A percentile compares a stretch with the other conserved stretches of the same genome.
phyloP scores from a whole-genome alignment of 768 basidiomycete genomes.

The Tremella yokohamensis region DNA sequence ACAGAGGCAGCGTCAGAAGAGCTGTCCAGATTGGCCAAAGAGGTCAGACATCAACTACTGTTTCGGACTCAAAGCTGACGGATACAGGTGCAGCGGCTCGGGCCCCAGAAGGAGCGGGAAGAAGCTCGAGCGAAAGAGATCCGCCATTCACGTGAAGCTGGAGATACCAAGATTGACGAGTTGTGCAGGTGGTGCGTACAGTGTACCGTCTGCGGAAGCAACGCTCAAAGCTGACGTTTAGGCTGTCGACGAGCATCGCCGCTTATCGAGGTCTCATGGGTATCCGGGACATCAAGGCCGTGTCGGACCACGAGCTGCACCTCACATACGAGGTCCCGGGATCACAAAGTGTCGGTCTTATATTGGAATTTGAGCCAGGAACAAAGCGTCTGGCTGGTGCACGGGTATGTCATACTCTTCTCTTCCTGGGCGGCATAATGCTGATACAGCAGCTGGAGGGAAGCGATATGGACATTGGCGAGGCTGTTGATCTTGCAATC shows the following conservation, averaged over 20 bases:
- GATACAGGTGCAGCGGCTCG: conserved; percentile 41
- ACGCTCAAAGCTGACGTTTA: conserved; percentile 40
- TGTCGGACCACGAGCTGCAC: conserved; percentile 72
- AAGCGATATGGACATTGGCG: conserved; percentile 37
- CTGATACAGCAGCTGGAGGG: conserved; percentile 29
- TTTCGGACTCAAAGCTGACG: too few species aligned
- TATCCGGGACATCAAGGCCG: conserved; percentile 60
- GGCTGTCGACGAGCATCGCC: conserved; percentile 68
- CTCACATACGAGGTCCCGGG: conserved; percentile 58
- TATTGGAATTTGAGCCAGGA: conserved; percentile 30
- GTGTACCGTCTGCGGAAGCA: conserved; percentile 34
- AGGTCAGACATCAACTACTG: conserved; percentile 39
- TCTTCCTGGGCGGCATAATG: neutral
- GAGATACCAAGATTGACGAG: conserved; percentile 49
- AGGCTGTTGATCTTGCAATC: conserved; percentile 33
- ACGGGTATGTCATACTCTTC: conserved; percentile 29
- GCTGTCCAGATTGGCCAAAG: conserved; percentile 50
- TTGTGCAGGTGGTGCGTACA: conserved; percentile 56
- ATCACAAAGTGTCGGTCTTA: conserved; percentile 20
- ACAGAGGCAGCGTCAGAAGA: conserved; percentile 57
- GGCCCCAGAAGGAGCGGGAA: conserved; percentile 55
- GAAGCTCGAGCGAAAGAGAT: conserved; percentile 68
- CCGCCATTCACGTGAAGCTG: conserved; percentile 60
- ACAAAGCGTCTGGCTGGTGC: conserved; percentile 38
- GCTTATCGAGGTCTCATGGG: conserved; percentile 64